Percentiles rank a stretch among this genome's conserved stretches.
phyloP scores from a whole-genome alignment of 176 grass and related monocot species.

The Oryza longistaminata region DNA sequence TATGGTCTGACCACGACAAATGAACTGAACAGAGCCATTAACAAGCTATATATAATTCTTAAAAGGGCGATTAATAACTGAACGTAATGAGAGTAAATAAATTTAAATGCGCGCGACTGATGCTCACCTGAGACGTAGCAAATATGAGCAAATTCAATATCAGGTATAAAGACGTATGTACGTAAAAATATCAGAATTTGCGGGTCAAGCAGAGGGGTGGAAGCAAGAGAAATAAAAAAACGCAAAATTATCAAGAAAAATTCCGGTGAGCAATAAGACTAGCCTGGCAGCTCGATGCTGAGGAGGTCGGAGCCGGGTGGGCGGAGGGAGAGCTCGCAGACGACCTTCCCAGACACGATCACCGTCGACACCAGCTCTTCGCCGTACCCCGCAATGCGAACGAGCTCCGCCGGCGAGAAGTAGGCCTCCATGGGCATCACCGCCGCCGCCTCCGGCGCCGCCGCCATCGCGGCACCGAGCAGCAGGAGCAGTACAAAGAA shows the following conservation, averaged over 20 bases:
- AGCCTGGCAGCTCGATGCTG: slow-evolving; percentile 52
- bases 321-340: slow-evolving; percentile 53
- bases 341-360: slow-evolving; percentile 57
- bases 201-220: neutral
- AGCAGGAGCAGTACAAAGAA: neutral
- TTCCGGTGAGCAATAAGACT: neutral
- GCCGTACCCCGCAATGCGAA: slow-evolving; percentile 65
- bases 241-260: neutral
- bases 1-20: neutral
- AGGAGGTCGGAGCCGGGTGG: slow-evolving; percentile 37
- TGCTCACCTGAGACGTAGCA: neutral
- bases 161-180: neutral
- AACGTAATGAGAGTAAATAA: neutral
- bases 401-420: slow-evolving; percentile 57
- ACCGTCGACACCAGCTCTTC: slow-evolving; percentile 74
- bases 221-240: neutral
- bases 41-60: neutral
- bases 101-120: neutral
- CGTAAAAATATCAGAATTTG: neutral
- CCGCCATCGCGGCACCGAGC: neutral
- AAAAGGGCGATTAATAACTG: neutral
- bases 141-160: neutral
- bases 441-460: neutral
- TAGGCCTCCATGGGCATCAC: slow-evolving; percentile 51
- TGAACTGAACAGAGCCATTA: neutral